Evolutionary conservation across 2,329 filamentous ascomycete species (phyloP), one percentile per base, ranked within the genome.

Genomic region (Pseudogymnoascus sp.): DNA sequence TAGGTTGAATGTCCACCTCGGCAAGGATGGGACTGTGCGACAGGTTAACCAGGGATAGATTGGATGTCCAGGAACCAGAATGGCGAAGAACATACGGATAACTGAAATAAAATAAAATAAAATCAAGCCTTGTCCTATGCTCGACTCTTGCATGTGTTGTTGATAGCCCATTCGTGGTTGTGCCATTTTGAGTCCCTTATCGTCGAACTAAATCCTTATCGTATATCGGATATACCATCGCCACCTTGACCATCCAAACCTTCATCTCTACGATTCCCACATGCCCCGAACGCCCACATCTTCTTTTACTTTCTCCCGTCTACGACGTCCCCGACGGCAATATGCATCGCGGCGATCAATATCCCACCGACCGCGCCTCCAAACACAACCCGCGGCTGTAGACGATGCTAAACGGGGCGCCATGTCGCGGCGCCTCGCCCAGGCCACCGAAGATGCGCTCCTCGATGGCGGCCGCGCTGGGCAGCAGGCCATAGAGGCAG

Each of bases 371-470:
- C n/a, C 26, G 26, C 47, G 42, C 21, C 42, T 47, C 42, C 16
- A 40, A 38, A n/a, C 35, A n/a, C 35, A 14, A 29, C 26, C 26
- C 26, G 26, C 26, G 24, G 24, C 13, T 7, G 19, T 13, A 26
- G 44, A 50, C 6, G n/a, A 56, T 56, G 47, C n/a, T 3, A 56
- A 56, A 19, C 47, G 6, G n/a, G 73, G 72, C 26, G 71, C 72
- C 3, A 80, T 87, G 80, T 75, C 82, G 7, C 79, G 82, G 38
- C 82, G 83, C 14, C 77, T 88, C 7, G 76, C 83, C 64, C 79
- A 87, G 69, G 85, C 86, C 1, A 87, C 86, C 1, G 85, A 88
- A 68, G 84, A 87, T 62, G 82, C 80, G 1, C 75, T 88, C 0
- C 70, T 84, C 29, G 81, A 80, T 1, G 84, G 83, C 33, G 84